Conservation (phyloP, 129 eudicot species). For the Solidago caesia region DNA sequence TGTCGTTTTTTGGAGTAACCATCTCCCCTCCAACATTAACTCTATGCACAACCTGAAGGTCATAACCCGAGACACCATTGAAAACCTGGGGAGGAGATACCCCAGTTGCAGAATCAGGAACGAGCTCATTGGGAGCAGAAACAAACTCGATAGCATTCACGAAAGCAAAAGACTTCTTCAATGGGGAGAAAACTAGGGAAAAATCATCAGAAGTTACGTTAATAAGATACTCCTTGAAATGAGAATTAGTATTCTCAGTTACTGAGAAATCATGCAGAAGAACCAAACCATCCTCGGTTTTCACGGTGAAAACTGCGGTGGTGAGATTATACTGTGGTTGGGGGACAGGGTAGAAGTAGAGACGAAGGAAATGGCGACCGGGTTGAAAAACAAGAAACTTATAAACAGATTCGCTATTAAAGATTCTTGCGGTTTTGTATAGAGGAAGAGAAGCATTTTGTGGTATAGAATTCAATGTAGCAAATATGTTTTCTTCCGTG, state of each 20-base stretch:
- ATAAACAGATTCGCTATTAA: conserved; percentile 58
- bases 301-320: conserved; percentile 62
- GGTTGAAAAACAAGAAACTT: conserved; percentile 64
- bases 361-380: conserved; percentile 73
- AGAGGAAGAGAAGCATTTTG: conserved; percentile 40
- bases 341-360: conserved; percentile 68
- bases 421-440: conserved; percentile 74
- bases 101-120: conserved; percentile 63
- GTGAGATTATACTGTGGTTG: conserved; percentile 64
- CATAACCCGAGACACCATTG: conserved; percentile 47
- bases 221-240: conserved; percentile 75
- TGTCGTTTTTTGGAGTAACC: conserved; percentile 67
- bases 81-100: conserved; percentile 56
- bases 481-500: conserved; percentile 62
- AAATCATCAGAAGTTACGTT: conserved; percentile 57
- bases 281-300: conserved; percentile 55
- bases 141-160: conserved; percentile 84
- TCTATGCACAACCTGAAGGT: conserved; percentile 62
- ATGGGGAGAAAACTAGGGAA: conserved; percentile 70
- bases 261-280: conserved; percentile 78
- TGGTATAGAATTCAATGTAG: conserved; percentile 42
- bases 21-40: conserved; percentile 80
- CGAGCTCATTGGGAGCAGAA: conserved; percentile 71
- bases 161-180: conserved; percentile 72
- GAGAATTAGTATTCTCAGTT: conserved; percentile 22